A percentile compares a stretch with the other conserved stretches of the same genome.
Evolutionary conservation across 129 eudicot species (phyloP).

Genomic region (Pulicaria dysenterica): DNA sequence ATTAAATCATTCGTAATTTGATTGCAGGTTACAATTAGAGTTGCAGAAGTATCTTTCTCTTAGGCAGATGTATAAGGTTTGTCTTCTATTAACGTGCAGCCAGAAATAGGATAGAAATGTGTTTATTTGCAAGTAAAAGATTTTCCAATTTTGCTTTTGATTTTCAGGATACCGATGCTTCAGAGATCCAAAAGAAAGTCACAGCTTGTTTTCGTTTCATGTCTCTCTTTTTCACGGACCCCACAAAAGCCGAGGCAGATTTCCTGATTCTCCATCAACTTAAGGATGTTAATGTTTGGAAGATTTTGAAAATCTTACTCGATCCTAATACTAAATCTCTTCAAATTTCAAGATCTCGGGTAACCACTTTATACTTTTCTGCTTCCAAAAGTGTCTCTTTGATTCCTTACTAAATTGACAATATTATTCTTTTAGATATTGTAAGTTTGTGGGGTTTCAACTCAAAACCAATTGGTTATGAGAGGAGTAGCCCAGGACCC

Average conservation of each 20-base stretch:
- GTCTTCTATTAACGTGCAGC: constrained; percentile 9
- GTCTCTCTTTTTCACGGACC: constrained; percentile 82
- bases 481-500: too few species aligned
- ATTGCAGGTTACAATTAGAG: constrained; percentile 86
- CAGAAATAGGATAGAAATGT: constrained; percentile 1
- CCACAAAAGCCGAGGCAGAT: constrained; percentile 80
- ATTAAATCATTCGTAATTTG: constrained; percentile 15
- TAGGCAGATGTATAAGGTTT: constrained; percentile 77
- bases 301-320: constrained; percentile 57
- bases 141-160: neutral
- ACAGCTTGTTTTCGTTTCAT: constrained; percentile 58
- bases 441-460: too few species aligned
- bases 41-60: constrained; percentile 78
- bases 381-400: neutral
- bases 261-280: constrained; percentile 78
- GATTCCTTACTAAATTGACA: neutral
- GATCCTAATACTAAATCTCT: constrained; percentile 64
- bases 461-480: too few species aligned
- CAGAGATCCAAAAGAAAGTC: constrained; percentile 71
- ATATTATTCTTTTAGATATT: too few species aligned
- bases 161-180: constrained; percentile 64
- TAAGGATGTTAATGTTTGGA: constrained; percentile 90
- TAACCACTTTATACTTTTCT: constrained; percentile 13
- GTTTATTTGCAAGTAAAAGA: neutral
- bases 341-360: constrained; percentile 62